These are phyloP conservation scores for Gossypium mustelinum DNA, from an alignment of 345 rosid genomes.

Conservation along the genomic window DNA sequence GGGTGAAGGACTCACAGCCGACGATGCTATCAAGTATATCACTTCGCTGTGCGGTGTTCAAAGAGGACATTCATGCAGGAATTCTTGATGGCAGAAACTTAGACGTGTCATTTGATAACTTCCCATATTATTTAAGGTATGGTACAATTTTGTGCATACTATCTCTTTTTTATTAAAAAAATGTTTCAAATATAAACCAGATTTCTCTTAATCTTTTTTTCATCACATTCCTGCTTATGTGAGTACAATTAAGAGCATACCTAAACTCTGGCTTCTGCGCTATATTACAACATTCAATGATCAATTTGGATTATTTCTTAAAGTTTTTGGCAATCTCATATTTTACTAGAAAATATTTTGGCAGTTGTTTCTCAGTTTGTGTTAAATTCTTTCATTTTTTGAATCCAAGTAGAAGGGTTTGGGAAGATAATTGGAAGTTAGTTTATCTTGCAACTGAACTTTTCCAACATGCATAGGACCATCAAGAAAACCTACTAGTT, in stretches of 20 bases:
- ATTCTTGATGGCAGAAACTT: slow-evolving; percentile 70
- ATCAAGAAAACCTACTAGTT: neutral
- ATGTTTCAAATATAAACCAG: neutral
- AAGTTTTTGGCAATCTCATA: neutral
- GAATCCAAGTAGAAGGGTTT: neutral
- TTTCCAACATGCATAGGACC: neutral
- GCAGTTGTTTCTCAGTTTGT: neutral
- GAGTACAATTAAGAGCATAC: neutral
- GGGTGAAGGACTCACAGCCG: slow-evolving; percentile 57
- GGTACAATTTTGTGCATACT: neutral
- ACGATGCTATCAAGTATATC: slow-evolving; percentile 58
- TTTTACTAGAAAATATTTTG: slow-evolving; percentile 2
- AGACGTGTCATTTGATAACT: slow-evolving; percentile 68
- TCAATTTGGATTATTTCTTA: neutral
- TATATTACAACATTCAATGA: neutral
- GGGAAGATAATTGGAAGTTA: neutral
- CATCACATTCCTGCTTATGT: neutral
- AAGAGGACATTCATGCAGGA: slow-evolving; percentile 60
- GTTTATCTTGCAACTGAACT: neutral
- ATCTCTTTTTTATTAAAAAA: neutral
- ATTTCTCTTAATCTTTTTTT: slow-evolving; percentile 2
- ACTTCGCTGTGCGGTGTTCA: slow-evolving; percentile 53
- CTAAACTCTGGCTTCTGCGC: neutral
- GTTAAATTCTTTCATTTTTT: neutral
- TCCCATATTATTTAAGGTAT: slow-evolving; percentile 91